Base-by-base conservation (phyloP, 495 filamentous ascomycete genomes). In the Penicillium desertorum region DNA sequence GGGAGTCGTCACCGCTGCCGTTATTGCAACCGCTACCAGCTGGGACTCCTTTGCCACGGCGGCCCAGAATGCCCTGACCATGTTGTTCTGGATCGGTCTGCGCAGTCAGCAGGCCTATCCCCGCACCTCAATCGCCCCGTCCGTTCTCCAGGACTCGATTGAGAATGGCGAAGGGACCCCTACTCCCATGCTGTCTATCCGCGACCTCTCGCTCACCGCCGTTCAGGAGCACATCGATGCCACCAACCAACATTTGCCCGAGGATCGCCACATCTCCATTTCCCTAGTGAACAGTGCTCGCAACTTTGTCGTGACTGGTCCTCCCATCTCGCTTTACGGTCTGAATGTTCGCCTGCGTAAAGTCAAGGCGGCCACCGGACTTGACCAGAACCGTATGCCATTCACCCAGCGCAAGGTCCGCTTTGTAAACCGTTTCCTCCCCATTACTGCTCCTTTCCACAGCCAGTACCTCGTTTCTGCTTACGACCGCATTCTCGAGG, bases 11-110 rank as follows among this genome's bases (percentile, higher is more conserved):
- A 89, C 92, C 14, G 94, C 95, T 14, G 92, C 92, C n/a, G 90
- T 86, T 29, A 94, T 95, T 50, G 88, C 95, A 5, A 87, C 91
- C 3, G 87, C 91, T 9, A 86, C 88, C 60, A 86, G 83, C 44
- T 98, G 95, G 95, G 89, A 95, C 57, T 88, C 88, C 2, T 98
- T 95, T 64, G 83, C 89, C 37, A 83, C 88, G 63, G 81, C 87
- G 32, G 80, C 91, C 34, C 87, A 81, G 50, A 82, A 88, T 65
- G 88, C 92, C 2, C 76, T 99, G 54, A 95, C 87, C 7, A 88
- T 95, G 57, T 88, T 99, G n/a, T 99, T 99, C 79, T 99, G 94
- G 95, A 98, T 99, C 61, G 95, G 95, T 60, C 84, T 92, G n/a
- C 89, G 95, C 61, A 96, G 93, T 70, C 95, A 99, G 68, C 95